These are phyloP conservation scores for Orbilia ellipsospora DNA, from an alignment of 2,329 filamentous ascomycete genomes.

Conservation along the genomic window DNA sequence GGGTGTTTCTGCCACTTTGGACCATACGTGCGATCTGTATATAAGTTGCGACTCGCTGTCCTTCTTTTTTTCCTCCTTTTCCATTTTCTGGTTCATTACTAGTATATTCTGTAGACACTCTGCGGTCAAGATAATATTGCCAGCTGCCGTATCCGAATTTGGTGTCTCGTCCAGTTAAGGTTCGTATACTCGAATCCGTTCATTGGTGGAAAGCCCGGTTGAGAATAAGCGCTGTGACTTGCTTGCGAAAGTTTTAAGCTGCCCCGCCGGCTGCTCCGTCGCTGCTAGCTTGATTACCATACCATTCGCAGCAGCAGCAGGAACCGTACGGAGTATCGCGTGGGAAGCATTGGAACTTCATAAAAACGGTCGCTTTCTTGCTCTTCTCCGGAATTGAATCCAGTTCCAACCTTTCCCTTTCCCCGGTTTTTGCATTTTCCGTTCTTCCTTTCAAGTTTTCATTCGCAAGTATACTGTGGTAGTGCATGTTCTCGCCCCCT, in stretches of 20 bases:
- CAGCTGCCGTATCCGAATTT: slow-evolving; percentile 15
- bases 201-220: neutral
- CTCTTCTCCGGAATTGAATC: neutral
- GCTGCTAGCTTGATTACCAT: neutral
- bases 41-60: slow-evolving; percentile 11
- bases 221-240: too few relatives aligned
- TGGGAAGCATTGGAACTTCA: too few relatives aligned
- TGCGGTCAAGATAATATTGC: too few relatives aligned
- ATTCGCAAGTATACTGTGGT: too few relatives aligned
- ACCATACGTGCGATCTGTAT: slow-evolving; percentile 23
- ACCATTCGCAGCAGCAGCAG: too few relatives aligned
- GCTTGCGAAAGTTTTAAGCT: neutral
- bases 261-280: slow-evolving; percentile 10
- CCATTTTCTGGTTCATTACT: too few relatives aligned
- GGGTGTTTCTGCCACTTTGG: slow-evolving; percentile 49
- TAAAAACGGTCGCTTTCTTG: too few relatives aligned
- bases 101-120: too few relatives aligned
- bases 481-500: slow-evolving; percentile 6
- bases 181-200: slow-evolving; percentile 19
- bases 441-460: too few relatives aligned
- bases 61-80: neutral
- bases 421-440: neutral
- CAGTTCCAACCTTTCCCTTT: slow-evolving; percentile 1
- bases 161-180: slow-evolving; percentile 17
- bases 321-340: too few relatives aligned